phyloP scores from a whole-genome alignment of 2,329 filamentous ascomycete species.

The Exophiala sp. region DNA sequence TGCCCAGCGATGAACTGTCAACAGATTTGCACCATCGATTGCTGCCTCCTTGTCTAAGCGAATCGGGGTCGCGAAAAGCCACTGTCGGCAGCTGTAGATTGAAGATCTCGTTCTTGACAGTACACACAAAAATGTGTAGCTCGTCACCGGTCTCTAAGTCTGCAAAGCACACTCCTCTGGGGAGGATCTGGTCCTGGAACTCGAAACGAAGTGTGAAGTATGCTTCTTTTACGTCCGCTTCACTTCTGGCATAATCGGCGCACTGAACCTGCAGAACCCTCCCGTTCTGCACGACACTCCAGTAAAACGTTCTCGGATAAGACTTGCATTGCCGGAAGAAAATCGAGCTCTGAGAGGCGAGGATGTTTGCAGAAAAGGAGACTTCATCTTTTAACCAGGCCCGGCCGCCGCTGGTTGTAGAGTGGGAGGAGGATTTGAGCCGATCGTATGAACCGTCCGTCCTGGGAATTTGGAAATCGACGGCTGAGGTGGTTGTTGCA shows the following conservation, averaged over 20 bases:
- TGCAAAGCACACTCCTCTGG: constrained; percentile 73
- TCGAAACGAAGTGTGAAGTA: constrained; percentile 70
- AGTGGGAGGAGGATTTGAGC: constrained; percentile 19
- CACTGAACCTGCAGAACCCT: constrained; percentile 75
- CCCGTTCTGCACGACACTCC: constrained; percentile 77
- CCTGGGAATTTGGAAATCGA: constrained; percentile 22
- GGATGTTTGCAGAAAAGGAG: constrained; percentile 63
- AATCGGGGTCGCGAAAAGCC: constrained; percentile 65
- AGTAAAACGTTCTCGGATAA: constrained; percentile 79
- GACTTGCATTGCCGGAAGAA: constrained; percentile 73
- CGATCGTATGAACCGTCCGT: constrained; percentile 24
- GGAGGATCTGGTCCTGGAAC: constrained; percentile 67
- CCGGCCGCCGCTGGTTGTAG: constrained; percentile 2
- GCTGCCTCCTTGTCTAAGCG: constrained; percentile 62
- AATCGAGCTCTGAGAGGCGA: constrained; percentile 73
- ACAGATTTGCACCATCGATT: constrained; percentile 65
- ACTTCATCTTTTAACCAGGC: constrained; percentile 45
- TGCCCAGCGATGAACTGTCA: constrained; percentile 66
- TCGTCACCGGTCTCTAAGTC: constrained; percentile 73
- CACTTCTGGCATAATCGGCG: constrained; percentile 69
- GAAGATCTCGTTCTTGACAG: constrained; percentile 71
- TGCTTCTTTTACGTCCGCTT: constrained; percentile 58
- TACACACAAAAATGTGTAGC: constrained; percentile 72
- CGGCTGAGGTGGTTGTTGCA: constrained; percentile 14
- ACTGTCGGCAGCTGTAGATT: constrained; percentile 77